Base-by-base conservation (phyloP, 768 basidiomycete species). In the Leccinum boreale region DNA sequence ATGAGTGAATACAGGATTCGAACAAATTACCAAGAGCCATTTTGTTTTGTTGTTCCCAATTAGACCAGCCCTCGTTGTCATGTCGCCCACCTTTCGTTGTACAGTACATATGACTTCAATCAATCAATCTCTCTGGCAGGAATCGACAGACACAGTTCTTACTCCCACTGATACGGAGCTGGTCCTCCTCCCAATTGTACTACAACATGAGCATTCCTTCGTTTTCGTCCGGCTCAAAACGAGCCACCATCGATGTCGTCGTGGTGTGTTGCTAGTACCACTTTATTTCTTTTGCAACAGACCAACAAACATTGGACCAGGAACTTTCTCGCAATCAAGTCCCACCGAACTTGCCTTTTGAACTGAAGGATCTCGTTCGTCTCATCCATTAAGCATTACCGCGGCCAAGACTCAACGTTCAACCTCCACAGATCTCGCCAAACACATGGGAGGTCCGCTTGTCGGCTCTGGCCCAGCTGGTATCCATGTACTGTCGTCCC, bases 391-490 rank as follows among this genome's bases (percentile, higher is more conserved):
- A 17, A n/a, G 21, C 19, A 28, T 50, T 19, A 28, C 31, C 58
- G 15, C 15, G 17, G 21, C 59, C 19, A 21, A 12, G 31, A 28
- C 55, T 49, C 14, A 42, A 50, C 50, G 21, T 21, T 26, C 24
- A 21, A 21, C 21, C 36, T 23, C 11, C 7, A 31, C 48, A 83
- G 79, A 70, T 82, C 56, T 65, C 75, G 5, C 69, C 72, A 4
- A 77, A 78, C 50, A 71, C 70, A 5, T 84, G 82, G 83, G 72
- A 69, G 33, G 62, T 63, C 9, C 77, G 83, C 29, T 55, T 82
- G 33, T 69, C 74, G 28, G 63, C 70, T 10, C 72, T 83, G 45
- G 65, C 70, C 6, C 63, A 64, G 19, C 59, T 76, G 28, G 73
- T 75, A 15, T 71, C 73, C 12, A 75, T 70, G 6, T 81, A 77